These are phyloP conservation scores for Exophiala viscosa DNA, from an alignment of 2,329 filamentous ascomycete species.

Conservation along the genomic window DNA sequence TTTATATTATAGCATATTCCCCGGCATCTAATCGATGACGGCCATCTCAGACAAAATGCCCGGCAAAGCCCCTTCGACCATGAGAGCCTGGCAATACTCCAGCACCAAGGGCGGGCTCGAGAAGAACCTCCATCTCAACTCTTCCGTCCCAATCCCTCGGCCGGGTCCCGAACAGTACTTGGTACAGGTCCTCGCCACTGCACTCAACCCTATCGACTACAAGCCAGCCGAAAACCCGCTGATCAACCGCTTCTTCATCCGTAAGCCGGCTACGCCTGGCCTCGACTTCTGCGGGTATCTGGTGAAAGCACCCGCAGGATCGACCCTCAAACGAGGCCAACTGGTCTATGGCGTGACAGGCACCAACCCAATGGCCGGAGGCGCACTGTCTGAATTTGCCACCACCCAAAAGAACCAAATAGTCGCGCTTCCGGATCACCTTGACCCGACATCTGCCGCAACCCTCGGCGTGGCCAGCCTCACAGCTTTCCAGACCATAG, in stretches of 20 bases:
- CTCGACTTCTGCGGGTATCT: conserved; percentile 50
- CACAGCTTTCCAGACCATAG: conserved; percentile 49
- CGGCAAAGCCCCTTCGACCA: conserved; percentile 36
- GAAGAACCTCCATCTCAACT: conserved; percentile 50
- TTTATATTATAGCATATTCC: too few relatives aligned
- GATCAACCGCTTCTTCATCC: conserved; percentile 39
- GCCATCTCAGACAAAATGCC: background rate
- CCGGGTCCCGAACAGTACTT: conserved; percentile 42
- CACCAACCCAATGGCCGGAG: conserved; percentile 34
- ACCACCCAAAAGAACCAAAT: conserved; percentile 33
- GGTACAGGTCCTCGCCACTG: conserved; percentile 51
- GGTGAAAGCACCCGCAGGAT: conserved; percentile 34
- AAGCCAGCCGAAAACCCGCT: conserved; percentile 55
- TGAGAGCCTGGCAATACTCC: conserved; percentile 58
- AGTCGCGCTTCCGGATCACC: conserved; percentile 41
- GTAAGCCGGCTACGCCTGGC: conserved; percentile 47
- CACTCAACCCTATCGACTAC: conserved; percentile 63
- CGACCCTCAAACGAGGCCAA: conserved; percentile 37
- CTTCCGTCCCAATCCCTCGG: conserved; percentile 40
- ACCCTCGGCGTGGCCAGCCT: conserved; percentile 44
- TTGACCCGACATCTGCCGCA: conserved; percentile 41
- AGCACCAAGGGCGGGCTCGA: conserved; percentile 47
- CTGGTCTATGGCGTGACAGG: conserved; percentile 44
- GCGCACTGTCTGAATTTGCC: conserved; percentile 45
- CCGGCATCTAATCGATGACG: too few relatives aligned